These are phyloP conservation scores for Colletotrichum australisinense DNA, from an alignment of 2,329 filamentous ascomycete species.

Conservation along the genomic window DNA sequence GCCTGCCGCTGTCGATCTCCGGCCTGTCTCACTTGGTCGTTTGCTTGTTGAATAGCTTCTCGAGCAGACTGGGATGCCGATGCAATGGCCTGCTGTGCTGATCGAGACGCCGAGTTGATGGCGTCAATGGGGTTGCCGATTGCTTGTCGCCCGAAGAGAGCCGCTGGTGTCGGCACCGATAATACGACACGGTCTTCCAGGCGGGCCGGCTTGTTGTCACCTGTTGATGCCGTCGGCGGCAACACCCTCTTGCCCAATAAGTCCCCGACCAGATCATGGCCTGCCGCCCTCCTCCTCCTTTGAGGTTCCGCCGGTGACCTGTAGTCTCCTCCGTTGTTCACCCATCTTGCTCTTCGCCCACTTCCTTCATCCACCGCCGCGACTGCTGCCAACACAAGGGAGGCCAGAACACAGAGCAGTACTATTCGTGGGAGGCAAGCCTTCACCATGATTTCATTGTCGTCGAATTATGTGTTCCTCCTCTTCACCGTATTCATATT, in stretches of 20 bases:
- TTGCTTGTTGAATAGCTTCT: slow-evolving; percentile 41
- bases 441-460: slow-evolving; percentile 34
- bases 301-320: slow-evolving; percentile 16
- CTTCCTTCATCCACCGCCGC: slow-evolving; percentile 4
- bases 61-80: slow-evolving; percentile 30
- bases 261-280: not conserved
- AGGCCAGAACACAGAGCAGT: slow-evolving; percentile 13
- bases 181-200: slow-evolving; percentile 32
- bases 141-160: slow-evolving; percentile 26
- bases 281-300: not conserved
- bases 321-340: slow-evolving; percentile 4
- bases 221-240: slow-evolving; percentile 25
- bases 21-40: slow-evolving; percentile 39
- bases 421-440: slow-evolving; percentile 32
- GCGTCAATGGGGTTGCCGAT: slow-evolving; percentile 25
- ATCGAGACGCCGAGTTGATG: slow-evolving; percentile 31
- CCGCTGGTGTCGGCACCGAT: slow-evolving; percentile 24
- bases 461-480: slow-evolving; percentile 22
- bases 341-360: slow-evolving; percentile 16
- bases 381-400: not conserved
- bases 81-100: slow-evolving; percentile 33
- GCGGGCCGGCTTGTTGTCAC: slow-evolving; percentile 9
- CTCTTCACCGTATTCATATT: slow-evolving; percentile 17
- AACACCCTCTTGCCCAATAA: not conserved
- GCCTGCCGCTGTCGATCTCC: slow-evolving; percentile 39